Evolutionary conservation across 805 yeast genomes (phyloP), one percentile per base, ranked within the genome.

Genomic region (Diddensiella caesifluorescens): DNA sequence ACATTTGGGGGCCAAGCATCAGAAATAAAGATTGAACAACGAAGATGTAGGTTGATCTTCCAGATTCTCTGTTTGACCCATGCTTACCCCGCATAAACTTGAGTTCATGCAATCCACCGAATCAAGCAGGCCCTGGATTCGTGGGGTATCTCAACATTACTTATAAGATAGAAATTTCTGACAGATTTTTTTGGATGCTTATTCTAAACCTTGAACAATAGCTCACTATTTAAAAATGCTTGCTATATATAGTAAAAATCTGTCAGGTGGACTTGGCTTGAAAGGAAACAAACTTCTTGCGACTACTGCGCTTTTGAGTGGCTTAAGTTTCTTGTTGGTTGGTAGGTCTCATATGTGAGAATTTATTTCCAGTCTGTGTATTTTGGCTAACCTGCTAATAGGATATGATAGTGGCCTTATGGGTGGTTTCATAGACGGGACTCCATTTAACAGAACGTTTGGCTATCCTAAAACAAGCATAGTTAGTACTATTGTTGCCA

Each of bases 321-420:
- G 44, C 12, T 28, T 40, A 21, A 45, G 44, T 7, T 40, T 40
- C 19, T 20, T 40, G 30, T 13, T 36, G 5, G 44, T 40, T 15
- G 44, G 44, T 35, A 19, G 23, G 39, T 35, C 15, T 29, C 15
- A n/a, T n/a, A 19, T 13, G 7, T 13, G 32, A 30, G 6, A 30
- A 12, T 12, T 25, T 25, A 25, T 10, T 25, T 12, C 28, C 9
- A 25, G 28, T 10, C 12, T 10, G 12, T 10, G 28, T 10, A 12
- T 25, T 25, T 25, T 9, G 28, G n/a, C 12, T n/a, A n/a, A n/a
- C 12, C 12, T 25, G n/a, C n/a, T n/a, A 22, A 10, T 35, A 35
- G 39, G 39, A 4, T 40, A 34, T 40, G 44, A 40, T 40, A 30
- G 33, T 23, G 44, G 44, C 19, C 33, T 40, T 35, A 35, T 40